Evolutionary conservation across 768 basidiomycete species (phyloP).

Genomic region (Gymnopilus junonius): DNA sequence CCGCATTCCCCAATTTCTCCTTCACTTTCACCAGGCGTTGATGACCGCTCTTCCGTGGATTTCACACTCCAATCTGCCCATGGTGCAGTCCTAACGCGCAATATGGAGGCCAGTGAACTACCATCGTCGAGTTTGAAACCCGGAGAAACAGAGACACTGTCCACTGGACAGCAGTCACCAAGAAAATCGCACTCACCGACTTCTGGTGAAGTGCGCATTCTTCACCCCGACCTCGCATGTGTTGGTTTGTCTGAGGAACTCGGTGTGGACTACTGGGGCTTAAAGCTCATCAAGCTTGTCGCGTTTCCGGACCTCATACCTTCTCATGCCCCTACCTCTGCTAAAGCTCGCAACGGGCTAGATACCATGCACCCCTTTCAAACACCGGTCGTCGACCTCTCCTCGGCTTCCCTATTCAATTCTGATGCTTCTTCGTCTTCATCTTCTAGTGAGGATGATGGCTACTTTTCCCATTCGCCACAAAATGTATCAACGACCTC

Average conservation of each 20-base stretch:
- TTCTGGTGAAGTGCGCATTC: constrained; percentile 60
- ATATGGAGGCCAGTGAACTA: constrained; percentile 39
- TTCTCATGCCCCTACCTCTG: constrained; percentile 20
- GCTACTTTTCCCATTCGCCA: constrained; percentile 67
- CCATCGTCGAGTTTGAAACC: background rate
- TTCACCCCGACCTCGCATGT: constrained; percentile 75
- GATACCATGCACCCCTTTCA: constrained; percentile 8
- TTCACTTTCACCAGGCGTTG: constrained; percentile 29
- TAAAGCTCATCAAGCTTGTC: constrained; percentile 78
- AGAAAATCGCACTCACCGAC: constrained; percentile 58
- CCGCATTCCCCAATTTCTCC: constrained; percentile 33
- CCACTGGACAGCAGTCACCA: constrained; percentile 20
- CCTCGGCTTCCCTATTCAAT: constrained; percentile 6
- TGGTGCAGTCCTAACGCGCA: constrained; percentile 53
- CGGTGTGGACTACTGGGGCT: constrained; percentile 69
- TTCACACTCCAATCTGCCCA: constrained; percentile 8
- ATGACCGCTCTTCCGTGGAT: constrained; percentile 29
- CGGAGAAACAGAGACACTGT: background rate
- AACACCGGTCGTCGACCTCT: constrained; percentile 12
- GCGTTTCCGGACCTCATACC: constrained; percentile 76
- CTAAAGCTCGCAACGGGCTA: constrained; percentile 11
- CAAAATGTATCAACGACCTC: constrained; percentile 38
- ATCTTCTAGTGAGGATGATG: constrained; percentile 51
- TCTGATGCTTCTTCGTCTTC: constrained; percentile 26
- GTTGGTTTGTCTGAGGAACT: constrained; percentile 74